These are phyloP conservation scores for Pseudisothecium myosuroides DNA, from an alignment of 225 moss, liverwort and hornwort genomes.

Conservation along the genomic window DNA sequence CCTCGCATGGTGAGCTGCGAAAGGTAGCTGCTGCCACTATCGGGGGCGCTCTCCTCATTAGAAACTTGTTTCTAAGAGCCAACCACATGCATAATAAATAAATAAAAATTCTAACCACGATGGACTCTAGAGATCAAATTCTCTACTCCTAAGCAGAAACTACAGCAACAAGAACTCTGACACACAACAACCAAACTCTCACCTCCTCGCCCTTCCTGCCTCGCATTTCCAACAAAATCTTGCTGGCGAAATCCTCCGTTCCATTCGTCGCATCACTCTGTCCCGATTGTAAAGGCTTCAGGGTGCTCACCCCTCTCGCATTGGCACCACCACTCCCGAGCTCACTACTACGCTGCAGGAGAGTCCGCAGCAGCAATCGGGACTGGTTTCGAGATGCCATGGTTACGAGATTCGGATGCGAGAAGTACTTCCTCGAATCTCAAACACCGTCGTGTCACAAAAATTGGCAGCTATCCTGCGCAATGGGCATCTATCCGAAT, in stretches of 20 bases:
- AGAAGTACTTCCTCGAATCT: background rate
- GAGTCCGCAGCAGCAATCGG: conserved; percentile 9
- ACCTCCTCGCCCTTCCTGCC: conserved; percentile 52
- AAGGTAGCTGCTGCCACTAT: conserved; percentile 51
- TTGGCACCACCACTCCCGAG: background rate
- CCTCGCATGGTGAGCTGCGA: conserved; percentile 51
- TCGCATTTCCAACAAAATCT: conserved; percentile 53
- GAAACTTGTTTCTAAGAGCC: conserved; percentile 7
- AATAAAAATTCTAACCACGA: background rate
- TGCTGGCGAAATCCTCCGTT: conserved; percentile 43
- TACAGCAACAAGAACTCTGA: background rate
- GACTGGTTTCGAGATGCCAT: conserved; percentile 13
- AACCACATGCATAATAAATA: background rate
- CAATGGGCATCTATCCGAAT: background rate
- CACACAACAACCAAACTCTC: background rate
- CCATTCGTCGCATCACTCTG: background rate
- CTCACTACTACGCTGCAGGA: background rate
- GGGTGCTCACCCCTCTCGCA: background rate
- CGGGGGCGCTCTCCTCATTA: conserved; percentile 9
- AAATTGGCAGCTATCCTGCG: background rate
- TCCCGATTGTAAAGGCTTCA: background rate
- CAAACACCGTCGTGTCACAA: background rate
- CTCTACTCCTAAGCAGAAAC: background rate
- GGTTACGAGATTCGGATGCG: background rate
- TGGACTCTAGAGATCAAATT: background rate